Conservation (phyloP, 2,329 filamentous ascomycete species). For the Monosporascus sp. region DNA sequence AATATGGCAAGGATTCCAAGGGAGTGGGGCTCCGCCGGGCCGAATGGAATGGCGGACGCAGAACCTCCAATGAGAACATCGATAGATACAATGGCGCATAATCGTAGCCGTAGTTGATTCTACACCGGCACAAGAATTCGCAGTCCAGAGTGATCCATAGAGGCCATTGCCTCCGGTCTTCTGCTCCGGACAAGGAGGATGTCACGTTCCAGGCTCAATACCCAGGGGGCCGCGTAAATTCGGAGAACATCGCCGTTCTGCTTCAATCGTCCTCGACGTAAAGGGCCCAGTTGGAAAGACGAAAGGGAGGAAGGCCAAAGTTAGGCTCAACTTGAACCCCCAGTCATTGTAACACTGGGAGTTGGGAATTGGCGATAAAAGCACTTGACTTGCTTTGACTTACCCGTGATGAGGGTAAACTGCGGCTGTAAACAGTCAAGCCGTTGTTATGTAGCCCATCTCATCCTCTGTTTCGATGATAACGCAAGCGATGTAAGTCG, state of each 20-base stretch:
- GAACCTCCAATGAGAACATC: not conserved
- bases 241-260: no score
- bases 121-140: not conserved
- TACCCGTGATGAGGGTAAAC: not conserved
- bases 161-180: not conserved
- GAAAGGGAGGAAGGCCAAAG: not conserved
- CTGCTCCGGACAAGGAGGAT: not conserved
- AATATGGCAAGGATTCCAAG: not conserved
- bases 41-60: not conserved
- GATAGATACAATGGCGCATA: not conserved
- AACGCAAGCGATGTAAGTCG: no score
- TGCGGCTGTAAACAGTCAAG: no score
- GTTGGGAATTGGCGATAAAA: not conserved
- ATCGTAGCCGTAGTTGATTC: not conserved
- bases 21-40: not conserved
- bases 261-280: no score
- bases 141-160: not conserved
- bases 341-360: no score
- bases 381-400: not conserved
- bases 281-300: not conserved
- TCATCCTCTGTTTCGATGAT: no score
- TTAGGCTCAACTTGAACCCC: not conserved
- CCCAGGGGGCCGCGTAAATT: no score
- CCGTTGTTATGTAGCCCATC: no score
- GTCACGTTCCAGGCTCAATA: not conserved